Base-by-base conservation (phyloP, 495 filamentous ascomycete species). In the Lepidopterella palustris region DNA sequence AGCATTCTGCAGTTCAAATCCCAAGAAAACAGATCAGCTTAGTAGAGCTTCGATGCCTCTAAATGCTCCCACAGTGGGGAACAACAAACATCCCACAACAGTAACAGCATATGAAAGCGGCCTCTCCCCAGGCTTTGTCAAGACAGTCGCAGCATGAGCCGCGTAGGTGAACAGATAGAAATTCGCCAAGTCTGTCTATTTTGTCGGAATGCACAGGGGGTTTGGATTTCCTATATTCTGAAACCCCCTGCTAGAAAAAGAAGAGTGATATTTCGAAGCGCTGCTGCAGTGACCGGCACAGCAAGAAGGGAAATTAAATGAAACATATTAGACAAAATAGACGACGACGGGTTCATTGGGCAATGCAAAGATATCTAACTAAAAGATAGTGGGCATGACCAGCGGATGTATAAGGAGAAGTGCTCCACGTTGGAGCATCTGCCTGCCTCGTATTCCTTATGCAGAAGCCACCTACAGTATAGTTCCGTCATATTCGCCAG, bases 161-260 rank as follows among this genome's bases (percentile, higher is more conserved):
- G 67, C 53, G 53, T 73, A 73, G 45, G 71, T 73, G 50, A 60
- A 27, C 1, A 70, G 55, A 45, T 63, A 71, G 53, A 73, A 71
- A 5, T 45, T 15, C 4, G 45, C 52, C 20, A 72, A 28, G 21
- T 71, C 66, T 3, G 27, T 58, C 70, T 64, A 70, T 55, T 52
- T 53, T 3, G 69, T 47, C 0, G 65, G 53, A 3, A 47, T 58
- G 28, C 65, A 68, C 0, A 64, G 50, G 1, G 60, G 40, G 18
- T 57, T 57, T 51, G 55, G 55, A 5, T 49, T 59, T 3, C 61
- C 61, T 21, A 59, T 39, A 31, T 64, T 59, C 2, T n/a, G n/a
- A 56, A 53, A 8, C 56, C 55, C 0, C 57, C 57, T 27, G 21
- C 27, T 50, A 52, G 61, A 15, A 64, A 56, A n/a, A 56, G 49